Evolutionary conservation across 2,329 filamentous ascomycete genomes (phyloP).

Genomic region (Pseudocercospora eumusae): DNA sequence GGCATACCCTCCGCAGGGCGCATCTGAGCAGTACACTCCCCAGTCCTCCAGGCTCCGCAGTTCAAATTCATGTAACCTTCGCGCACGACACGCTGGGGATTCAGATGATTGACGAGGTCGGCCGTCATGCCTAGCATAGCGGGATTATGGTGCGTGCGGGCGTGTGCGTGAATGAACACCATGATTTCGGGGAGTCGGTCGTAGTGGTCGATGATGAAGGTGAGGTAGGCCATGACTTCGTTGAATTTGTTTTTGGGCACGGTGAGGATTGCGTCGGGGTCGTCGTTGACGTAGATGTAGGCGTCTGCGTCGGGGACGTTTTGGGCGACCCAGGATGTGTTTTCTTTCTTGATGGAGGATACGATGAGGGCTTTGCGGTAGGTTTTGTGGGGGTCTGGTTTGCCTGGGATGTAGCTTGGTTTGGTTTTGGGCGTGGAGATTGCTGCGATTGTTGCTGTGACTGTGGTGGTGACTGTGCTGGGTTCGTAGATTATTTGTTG

Average conservation of each 20-base stretch:
- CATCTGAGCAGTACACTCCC: constrained; percentile 8
- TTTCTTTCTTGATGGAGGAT: constrained; percentile 11
- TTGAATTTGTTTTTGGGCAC: constrained; percentile 16
- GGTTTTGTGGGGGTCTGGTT: not conserved
- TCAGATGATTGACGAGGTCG: constrained; percentile 6
- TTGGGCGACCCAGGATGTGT: constrained; percentile 3
- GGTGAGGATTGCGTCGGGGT: constrained; percentile 8
- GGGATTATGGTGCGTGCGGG: constrained; percentile 10
- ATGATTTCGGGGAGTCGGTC: constrained; percentile 13
- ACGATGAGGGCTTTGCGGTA: constrained; percentile 15
- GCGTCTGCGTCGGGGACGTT: not conserved
- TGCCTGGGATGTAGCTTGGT: constrained; percentile 8
- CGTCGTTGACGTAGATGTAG: constrained; percentile 14
- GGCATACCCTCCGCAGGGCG: constrained; percentile 10
- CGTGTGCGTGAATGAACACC: constrained; percentile 14
- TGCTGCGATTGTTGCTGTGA: not conserved
- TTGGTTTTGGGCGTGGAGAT: constrained; percentile 9
- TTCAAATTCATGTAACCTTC: constrained; percentile 13
- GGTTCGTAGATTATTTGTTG: not conserved
- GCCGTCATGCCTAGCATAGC: not conserved
- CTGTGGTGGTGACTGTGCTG: not conserved
- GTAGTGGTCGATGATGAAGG: constrained; percentile 16
- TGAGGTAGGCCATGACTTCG: constrained; percentile 14
- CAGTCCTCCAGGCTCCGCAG: constrained; percentile 4
- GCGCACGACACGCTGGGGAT: constrained; percentile 1